Conservation (phyloP, 2,329 filamentous ascomycete species). For the Magnaporthiopsis rhizophila region DNA sequence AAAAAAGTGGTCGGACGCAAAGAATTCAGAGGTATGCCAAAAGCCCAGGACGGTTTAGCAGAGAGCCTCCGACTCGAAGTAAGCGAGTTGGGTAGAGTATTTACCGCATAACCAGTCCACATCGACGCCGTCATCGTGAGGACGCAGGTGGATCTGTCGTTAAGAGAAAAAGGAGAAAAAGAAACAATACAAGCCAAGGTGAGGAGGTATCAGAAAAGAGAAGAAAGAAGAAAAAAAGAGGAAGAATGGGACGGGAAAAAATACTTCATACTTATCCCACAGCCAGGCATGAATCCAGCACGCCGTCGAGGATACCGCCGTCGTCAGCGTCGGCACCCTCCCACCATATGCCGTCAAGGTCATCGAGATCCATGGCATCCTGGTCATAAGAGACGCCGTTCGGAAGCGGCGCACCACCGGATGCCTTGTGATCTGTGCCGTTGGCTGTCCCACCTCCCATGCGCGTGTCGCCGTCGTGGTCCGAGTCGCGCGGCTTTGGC, state of each 20-base stretch:
- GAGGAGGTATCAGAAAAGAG: neutral
- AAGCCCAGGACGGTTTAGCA: neutral
- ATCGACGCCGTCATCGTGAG: neutral
- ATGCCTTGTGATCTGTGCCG: conserved; percentile 22
- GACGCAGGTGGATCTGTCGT: neutral
- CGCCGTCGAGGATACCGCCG: conserved; percentile 42
- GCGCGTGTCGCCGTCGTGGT: conserved; percentile 21
- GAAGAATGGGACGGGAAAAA: neutral
- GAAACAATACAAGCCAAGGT: neutral
- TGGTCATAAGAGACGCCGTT: conserved; percentile 38
- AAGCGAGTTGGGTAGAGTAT: neutral
- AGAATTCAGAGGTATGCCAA: neutral
- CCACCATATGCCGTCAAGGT: conserved; percentile 51
- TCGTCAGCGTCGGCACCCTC: conserved; percentile 49
- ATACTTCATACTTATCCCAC: conserved; percentile 24
- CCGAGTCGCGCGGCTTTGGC: neutral
- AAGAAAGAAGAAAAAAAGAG: neutral
- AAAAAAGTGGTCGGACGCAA: neutral
- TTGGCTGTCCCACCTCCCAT: conserved; percentile 25
- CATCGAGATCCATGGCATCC: conserved; percentile 54
- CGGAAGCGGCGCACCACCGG: conserved; percentile 20
- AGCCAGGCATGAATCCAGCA: conserved; percentile 49
- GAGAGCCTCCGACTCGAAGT: neutral
- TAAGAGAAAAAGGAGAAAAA: neutral
- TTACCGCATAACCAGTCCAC: neutral